Evolutionary conservation across 345 rosid genomes (phyloP).

Genomic region (Eucalyptus coolabah): DNA sequence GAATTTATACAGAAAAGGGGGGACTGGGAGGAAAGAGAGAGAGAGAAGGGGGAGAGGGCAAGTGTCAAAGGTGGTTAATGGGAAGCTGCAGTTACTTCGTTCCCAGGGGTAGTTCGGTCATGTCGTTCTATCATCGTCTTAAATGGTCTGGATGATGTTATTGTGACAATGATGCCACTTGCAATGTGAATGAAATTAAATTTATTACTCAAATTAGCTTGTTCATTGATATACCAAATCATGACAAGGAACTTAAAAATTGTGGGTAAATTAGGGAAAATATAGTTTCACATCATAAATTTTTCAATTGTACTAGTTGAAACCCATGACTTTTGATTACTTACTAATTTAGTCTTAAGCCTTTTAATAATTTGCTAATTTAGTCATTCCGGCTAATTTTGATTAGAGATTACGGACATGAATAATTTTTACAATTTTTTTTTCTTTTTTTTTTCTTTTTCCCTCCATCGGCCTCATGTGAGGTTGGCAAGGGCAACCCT

Average conservation of each 20-base stretch:
- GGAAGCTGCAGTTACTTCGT: not conserved
- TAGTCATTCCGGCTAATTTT: accelerated
- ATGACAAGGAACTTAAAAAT: not conserved
- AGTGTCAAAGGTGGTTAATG: not conserved
- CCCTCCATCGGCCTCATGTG: accelerated
- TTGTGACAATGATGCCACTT: not conserved
- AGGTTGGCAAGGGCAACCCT: not conserved
- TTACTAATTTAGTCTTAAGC: not conserved
- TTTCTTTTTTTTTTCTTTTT: not conserved
- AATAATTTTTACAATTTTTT: not conserved
- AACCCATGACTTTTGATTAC: not conserved
- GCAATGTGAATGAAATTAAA: not conserved
- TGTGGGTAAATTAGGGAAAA: not conserved
- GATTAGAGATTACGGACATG: accelerated
- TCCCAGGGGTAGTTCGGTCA: not conserved
- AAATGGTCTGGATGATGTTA: not conserved
- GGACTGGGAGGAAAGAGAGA: not conserved
- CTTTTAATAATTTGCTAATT: not conserved
- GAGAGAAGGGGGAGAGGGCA: not conserved
- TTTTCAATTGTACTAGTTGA: accelerated
- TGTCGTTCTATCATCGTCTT: not conserved
- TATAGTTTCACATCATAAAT: accelerated
- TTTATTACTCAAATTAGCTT: not conserved
- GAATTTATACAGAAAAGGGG: not conserved
- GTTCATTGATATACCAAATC: not conserved